Evolutionary conservation across 2,329 filamentous ascomycete genomes (phyloP), one percentile per base, ranked within the genome.

Genomic region (Macroventuria anomochaeta): DNA sequence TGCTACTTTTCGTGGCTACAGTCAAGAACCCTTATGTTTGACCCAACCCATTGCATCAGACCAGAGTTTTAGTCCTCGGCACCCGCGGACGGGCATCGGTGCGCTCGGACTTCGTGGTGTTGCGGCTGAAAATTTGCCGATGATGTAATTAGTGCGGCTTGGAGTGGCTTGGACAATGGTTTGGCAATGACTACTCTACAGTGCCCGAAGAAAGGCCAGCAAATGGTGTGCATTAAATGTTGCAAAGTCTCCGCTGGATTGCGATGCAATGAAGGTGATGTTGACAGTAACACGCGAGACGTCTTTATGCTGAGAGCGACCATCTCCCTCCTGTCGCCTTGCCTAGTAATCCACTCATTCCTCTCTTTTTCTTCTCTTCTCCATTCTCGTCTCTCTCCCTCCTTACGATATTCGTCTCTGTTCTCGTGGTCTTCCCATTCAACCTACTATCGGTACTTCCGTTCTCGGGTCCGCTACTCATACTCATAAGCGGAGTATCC

Each of bases 241-340:
- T n/a, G n/a, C n/a, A n/a, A n/a, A n/a, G n/a, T n/a, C n/a, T n/a
- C n/a, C n/a, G n/a, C n/a, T n/a, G n/a, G n/a, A n/a, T n/a, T n/a
- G n/a, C n/a, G n/a, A n/a, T n/a, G n/a, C n/a, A n/a, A n/a, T n/a
- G n/a, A n/a, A n/a, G n/a, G n/a, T n/a, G n/a, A n/a, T n/a, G n/a
- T n/a, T n/a, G n/a, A n/a, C n/a, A n/a, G n/a, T n/a, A n/a, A n/a
- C n/a, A n/a, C n/a, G n/a, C n/a, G n/a, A n/a, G 33, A 37, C 6
- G 12, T 7, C 4, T 17, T 37, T 12, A 20, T 21, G 17, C 17
- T 12, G 33, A 28, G 15, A 41, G 7, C 49, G n/a, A 47, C 46
- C 53, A 59, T 29, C 56, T 62, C 5, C 50, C 59, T 28, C 48
- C 57, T 31, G 38, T 44, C n/a, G 57, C 48, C 21, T 46, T 59